Percentiles rank a stretch among this genome's conserved stretches.
These are phyloP conservation scores for Suillus spraguei DNA, from an alignment of 768 basidiomycete genomes.

Conservation along the genomic window DNA sequence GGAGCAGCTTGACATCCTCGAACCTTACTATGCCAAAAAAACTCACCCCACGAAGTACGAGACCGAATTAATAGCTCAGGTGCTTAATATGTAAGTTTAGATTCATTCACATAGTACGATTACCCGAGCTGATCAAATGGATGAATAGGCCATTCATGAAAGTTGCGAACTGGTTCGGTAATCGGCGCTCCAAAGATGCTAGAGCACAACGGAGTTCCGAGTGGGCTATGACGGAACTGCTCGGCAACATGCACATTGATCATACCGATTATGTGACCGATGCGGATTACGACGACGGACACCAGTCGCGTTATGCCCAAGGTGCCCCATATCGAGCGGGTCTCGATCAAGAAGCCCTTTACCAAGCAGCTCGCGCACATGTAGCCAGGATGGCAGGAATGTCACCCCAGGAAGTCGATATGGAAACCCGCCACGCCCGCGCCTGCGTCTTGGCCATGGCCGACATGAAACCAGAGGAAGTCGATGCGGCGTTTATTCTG, in stretches of 20 bases:
- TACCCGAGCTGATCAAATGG: background rate
- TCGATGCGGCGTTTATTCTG: slow-evolving; percentile 7
- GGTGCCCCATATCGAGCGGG: background rate
- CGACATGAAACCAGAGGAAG: slow-evolving; percentile 2
- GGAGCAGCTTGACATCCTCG: slow-evolving; percentile 3
- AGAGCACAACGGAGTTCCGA: background rate
- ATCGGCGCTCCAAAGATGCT: slow-evolving; percentile 3
- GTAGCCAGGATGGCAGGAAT: background rate
- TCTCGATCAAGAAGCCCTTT: background rate
- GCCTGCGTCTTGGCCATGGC: slow-evolving; percentile 1
- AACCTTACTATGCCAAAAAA: background rate
- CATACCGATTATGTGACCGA: background rate
- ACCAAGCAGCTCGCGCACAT: background rate
- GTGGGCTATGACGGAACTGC: background rate
- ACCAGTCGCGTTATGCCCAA: background rate
- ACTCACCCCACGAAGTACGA: background rate
- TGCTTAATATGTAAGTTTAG: background rate
- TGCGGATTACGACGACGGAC: background rate
- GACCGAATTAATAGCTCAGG: background rate
- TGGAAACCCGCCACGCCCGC: background rate
- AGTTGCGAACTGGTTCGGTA: slow-evolving; percentile 9
- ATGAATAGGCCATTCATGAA: background rate
- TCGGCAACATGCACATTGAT: background rate
- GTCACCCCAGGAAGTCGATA: background rate
- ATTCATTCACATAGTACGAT: background rate